A percentile compares a stretch with the other conserved stretches of the same genome.
These are phyloP conservation scores for Ormosia emarginata DNA, from an alignment of 306 rosid species.

Conservation along the genomic window DNA sequence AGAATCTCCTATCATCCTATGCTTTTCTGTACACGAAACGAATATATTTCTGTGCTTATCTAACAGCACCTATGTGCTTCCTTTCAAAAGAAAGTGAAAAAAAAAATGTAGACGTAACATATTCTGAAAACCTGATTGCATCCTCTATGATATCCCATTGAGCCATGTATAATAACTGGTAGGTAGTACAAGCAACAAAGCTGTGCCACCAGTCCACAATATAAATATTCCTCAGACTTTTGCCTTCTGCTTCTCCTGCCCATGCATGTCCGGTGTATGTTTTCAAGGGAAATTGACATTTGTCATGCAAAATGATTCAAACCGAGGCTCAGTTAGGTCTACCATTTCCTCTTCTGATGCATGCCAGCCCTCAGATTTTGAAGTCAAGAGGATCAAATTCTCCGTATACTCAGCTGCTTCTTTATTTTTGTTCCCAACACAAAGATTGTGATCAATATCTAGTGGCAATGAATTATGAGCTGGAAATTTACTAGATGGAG, in stretches of 20 bases:
- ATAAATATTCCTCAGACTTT: neutral
- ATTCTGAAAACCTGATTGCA: constrained; percentile 20
- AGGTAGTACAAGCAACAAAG: neutral
- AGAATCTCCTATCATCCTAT: constrained; percentile 26
- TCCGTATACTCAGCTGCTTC: constrained; percentile 47
- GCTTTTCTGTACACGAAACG: constrained; percentile 53
- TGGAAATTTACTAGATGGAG: constrained; percentile 32
- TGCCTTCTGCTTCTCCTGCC: neutral
- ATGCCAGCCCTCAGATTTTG: constrained; percentile 42
- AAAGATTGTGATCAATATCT: constrained; percentile 28
- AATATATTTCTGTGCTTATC: constrained; percentile 28
- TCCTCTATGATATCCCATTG: constrained; percentile 9
- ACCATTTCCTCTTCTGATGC: constrained; percentile 64
- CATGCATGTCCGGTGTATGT: neutral
- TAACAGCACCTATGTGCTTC: constrained; percentile 25
- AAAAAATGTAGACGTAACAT: neutral
- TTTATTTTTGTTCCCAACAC: constrained; percentile 25
- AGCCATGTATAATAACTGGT: neutral
- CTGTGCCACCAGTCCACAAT: neutral
- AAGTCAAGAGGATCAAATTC: constrained; percentile 52
- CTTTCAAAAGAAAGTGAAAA: constrained; percentile 6
- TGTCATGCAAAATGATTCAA: constrained; percentile 68
- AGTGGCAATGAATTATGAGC: constrained; percentile 34
- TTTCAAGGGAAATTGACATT: constrained; percentile 37
- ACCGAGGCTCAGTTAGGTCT: constrained; percentile 89